A percentile compares a stretch with the other conserved stretches of the same genome.
Evolutionary conservation across 1,139 yeast genomes (phyloP).

Genomic region (Kodamaea fungicola): DNA sequence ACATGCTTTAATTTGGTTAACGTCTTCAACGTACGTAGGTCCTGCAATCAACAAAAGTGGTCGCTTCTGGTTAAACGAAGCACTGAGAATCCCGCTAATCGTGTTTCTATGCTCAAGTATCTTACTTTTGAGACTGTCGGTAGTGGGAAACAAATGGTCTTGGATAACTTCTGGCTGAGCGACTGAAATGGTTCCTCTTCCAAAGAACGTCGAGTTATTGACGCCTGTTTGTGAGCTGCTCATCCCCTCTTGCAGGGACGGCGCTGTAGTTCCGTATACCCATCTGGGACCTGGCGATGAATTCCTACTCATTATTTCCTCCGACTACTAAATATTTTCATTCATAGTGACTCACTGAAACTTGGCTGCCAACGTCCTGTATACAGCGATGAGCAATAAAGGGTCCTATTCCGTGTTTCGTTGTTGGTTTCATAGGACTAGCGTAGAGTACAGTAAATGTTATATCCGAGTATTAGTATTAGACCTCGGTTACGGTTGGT

Average conservation of each 20-base stretch:
- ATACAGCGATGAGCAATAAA: no score
- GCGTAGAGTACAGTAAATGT: no score
- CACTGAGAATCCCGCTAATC: slow-evolving; percentile 13
- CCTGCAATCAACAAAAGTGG: slow-evolving; percentile 40
- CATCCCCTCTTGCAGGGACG: background rate
- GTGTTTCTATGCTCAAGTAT: slow-evolving; percentile 22
- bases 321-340: no score
- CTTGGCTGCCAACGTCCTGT: no score
- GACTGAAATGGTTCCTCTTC: slow-evolving; percentile 20
- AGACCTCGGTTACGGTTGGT: no score
- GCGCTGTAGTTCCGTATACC: slow-evolving; percentile 17
- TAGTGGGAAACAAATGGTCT: slow-evolving; percentile 35
- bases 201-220: slow-evolving; percentile 4
- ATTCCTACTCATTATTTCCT: no score
- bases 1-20: slow-evolving; percentile 34
- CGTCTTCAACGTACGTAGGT: slow-evolving; percentile 28
- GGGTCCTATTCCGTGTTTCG: no score
- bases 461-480: no score
- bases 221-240: background rate
- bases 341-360: no score
- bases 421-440: no score
- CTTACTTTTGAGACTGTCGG: slow-evolving; percentile 22
- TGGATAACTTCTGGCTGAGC: slow-evolving; percentile 48
- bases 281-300: slow-evolving; percentile 6
- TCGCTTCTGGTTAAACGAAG: slow-evolving; percentile 4